Evolutionary conservation across 2,329 filamentous ascomycete species (phyloP), one percentile per base, ranked within the genome.

Genomic region (Aspergillus sp.): DNA sequence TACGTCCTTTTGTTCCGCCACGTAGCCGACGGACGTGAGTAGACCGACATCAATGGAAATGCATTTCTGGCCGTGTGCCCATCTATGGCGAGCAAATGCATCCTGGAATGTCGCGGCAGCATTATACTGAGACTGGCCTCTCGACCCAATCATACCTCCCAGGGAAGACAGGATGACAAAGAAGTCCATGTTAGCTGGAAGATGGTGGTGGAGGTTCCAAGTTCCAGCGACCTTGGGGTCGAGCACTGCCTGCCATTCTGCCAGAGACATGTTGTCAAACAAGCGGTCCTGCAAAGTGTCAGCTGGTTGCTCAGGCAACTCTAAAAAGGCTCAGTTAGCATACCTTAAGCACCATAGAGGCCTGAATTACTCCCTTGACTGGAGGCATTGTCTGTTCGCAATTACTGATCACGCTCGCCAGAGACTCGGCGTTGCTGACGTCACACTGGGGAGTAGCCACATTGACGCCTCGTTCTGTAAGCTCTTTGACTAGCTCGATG

Each of bases 51-150:
- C 72, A 12, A 75, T 58, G n/a, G 67, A 65, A n/a, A 65, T 59
- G 38, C 63, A 68, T 10, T 64, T 63, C 9, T 69, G 61, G 15
- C 72, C 71, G 1, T 57, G 61, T 3, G 58, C 30, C 13, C 50
- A 36, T 13, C 72, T 72, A 23, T 71, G 61, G 38, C 59, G 62
- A 1, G 72, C 72, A 17, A 76, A 57, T 2, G 70, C 70, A 39
- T 75, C 72, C 51, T 74, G 67, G 62, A 69, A 79, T 1, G 74
- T 69, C 55, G 70, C 71, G 28, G 65, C 75, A 13, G 75, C 74
- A 15, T 71, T 67, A 57, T 79, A 79, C 61, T 77, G 79, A 4
- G 78, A 73, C 50, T 83, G 70, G 7, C 76, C 74, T 2, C 73
- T 61, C 49, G 78, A 78, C 5, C 81, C 81, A 4, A 80, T 17